Evolutionary conservation across 1,284 basidiomycete species (phyloP), one percentile per base, ranked within the genome.

Genomic region (Trametes hirsuta): DNA sequence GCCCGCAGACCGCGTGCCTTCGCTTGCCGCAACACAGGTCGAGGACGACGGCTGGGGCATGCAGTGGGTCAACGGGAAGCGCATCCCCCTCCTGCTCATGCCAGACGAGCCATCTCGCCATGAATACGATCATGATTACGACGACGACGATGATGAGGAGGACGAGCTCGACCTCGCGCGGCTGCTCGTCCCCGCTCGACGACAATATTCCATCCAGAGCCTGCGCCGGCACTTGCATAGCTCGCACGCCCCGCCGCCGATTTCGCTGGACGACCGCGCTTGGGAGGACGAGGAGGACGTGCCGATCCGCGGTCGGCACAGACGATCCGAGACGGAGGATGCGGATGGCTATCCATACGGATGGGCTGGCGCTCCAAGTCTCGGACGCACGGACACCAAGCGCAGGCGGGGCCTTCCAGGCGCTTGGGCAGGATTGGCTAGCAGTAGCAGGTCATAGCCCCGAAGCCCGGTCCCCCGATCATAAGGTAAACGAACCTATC

Each of bases 121-220:
- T n/a, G 68, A 71, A 35, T 64, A 74, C 25, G 69, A 75, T 59
- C 72, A 78, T 58, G 73, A 76, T 12, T 74, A 74, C 3, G 76
- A 79, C 10, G 77, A 77, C 2, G 75, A 76, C 22, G 84, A 84
- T 12, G 84, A 84, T 14, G 86, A 86, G 1, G 87, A 86, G 25
- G 84, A 79, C 9, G 87, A 89, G 63, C 76, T 90, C 39, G 82
- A 87, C 66, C 78, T 91, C 42, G 84, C 87, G 9, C 79, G 80
- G 39, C 78, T 91, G 57, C 81, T 91, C 39, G 83, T 88, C n/a
- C 87, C 85, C 10, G 80, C 89, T 12, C 87, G 86, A 68, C 78
- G 89, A 36, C 89, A 90, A 68, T 80, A 86, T 59, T 88, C 87
- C 9, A 89, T 89, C 63, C 82, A 79, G 63, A 88, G 86, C 69